phyloP scores from a whole-genome alignment of 176 grass and related monocot species.

The Juncus inflexus region DNA sequence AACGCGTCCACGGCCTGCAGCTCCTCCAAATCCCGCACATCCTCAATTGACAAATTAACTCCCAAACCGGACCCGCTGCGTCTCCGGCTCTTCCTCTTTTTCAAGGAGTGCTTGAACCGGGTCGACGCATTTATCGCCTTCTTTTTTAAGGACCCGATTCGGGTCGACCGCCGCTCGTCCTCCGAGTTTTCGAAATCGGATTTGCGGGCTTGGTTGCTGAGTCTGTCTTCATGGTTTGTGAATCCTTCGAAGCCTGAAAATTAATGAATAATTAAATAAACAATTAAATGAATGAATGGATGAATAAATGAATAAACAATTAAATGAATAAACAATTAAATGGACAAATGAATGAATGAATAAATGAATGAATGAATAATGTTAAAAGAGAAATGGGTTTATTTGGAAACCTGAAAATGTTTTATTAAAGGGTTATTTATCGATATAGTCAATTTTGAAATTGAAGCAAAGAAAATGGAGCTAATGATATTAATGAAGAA shows the following conservation, averaged over 20 bases:
- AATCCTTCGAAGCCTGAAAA: slow-evolving; percentile 45
- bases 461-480: no score
- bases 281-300: neutral
- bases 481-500: no score
- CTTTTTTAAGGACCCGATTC: slow-evolving; percentile 49
- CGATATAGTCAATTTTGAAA: no score
- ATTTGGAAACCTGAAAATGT: no score
- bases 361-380: no score
- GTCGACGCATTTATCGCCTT: slow-evolving; percentile 51
- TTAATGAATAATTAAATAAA: no score
- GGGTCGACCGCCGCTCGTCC: slow-evolving; percentile 42
- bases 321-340: no score
- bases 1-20: slow-evolving; percentile 51
- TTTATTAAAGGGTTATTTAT: no score
- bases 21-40: slow-evolving; percentile 51
- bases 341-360: neutral
- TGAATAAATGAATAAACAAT: no score
- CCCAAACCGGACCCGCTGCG: slow-evolving; percentile 26
- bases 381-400: no score
- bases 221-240: slow-evolving; percentile 44
- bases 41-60: slow-evolving; percentile 49
- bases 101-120: slow-evolving; percentile 46
- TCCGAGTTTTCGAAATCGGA: slow-evolving; percentile 51
- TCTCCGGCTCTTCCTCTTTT: slow-evolving; percentile 39
- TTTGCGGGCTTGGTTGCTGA: slow-evolving; percentile 30